Percentiles rank a stretch among this genome's conserved stretches.
Evolutionary conservation across 2,329 filamentous ascomycete species (phyloP).

Genomic region (Talaromyces sp.): DNA sequence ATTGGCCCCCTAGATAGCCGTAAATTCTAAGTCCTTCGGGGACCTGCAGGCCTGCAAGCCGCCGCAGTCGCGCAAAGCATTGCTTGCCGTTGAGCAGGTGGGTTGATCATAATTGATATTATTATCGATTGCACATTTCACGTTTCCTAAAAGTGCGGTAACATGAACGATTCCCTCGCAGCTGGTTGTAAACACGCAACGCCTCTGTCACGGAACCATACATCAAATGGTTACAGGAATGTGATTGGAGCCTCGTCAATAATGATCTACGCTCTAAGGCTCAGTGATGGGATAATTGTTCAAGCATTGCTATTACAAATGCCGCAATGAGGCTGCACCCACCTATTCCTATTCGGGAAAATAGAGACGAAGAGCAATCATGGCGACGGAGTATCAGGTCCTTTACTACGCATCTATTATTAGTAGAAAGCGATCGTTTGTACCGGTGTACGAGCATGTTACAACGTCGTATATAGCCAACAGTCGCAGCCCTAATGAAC

Average conservation of each 20-base stretch:
- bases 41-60: constrained; percentile 9
- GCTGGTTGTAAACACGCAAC: neutral
- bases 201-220: neutral
- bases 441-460: neutral
- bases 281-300: neutral
- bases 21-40: neutral
- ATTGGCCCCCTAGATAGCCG: neutral
- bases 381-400: neutral
- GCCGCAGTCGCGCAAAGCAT: neutral
- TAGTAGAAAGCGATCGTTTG: neutral
- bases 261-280: neutral
- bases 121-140: neutral
- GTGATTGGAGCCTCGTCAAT: constrained; percentile 9
- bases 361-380: neutral
- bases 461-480: neutral
- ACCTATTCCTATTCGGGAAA: neutral
- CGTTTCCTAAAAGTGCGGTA: neutral
- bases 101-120: neutral
- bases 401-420: neutral
- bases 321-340: neutral
- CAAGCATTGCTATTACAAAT: neutral
- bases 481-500: neutral
- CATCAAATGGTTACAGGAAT: neutral
- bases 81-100: neutral
- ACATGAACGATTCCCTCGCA: neutral